Evolutionary conservation across 2,329 filamentous ascomycete genomes (phyloP).

Genomic region (Drechslerella coelobrocha): DNA sequence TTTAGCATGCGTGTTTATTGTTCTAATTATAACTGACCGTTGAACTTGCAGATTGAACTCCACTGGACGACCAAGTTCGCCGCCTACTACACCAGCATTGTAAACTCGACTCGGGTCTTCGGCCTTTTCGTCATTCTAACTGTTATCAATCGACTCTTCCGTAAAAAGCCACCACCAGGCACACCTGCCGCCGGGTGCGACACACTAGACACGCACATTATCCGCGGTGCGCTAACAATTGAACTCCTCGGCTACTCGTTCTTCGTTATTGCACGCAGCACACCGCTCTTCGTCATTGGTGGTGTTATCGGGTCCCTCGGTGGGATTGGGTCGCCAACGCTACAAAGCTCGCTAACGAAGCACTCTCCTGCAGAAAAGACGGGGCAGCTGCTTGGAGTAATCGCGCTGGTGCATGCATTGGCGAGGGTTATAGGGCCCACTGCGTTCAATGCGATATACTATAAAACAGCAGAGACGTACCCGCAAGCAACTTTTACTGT

Average conservation of each 20-base stretch:
- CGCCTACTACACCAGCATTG: slow-evolving; percentile 74
- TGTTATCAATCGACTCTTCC: slow-evolving; percentile 75
- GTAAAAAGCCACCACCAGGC: slow-evolving; percentile 59
- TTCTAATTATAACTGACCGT: slow-evolving; percentile 3
- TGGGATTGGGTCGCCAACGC: slow-evolving; percentile 81
- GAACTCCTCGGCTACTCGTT: slow-evolving; percentile 78
- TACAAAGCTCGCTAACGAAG: slow-evolving; percentile 85
- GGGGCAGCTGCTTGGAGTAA: slow-evolving; percentile 86
- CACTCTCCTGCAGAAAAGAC: slow-evolving; percentile 83
- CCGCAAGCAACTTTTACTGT: slow-evolving; percentile 84
- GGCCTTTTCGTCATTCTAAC: slow-evolving; percentile 79
- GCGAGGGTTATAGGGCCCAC: slow-evolving; percentile 58
- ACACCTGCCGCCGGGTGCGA: slow-evolving; percentile 56
- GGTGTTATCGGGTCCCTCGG: slow-evolving; percentile 78
- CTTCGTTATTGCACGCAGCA: slow-evolving; percentile 71
- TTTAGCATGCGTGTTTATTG: no score
- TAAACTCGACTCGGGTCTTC: slow-evolving; percentile 77
- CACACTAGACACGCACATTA: slow-evolving; percentile 28
- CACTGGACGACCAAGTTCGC: slow-evolving; percentile 63
- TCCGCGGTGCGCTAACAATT: slow-evolving; percentile 73
- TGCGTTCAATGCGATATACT: slow-evolving; percentile 85
- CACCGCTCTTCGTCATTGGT: slow-evolving; percentile 60
- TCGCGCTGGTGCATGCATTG: slow-evolving; percentile 82
- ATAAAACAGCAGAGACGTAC: slow-evolving; percentile 76
- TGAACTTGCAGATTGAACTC: slow-evolving; percentile 30